Base-by-base conservation (phyloP, 306 rosid genomes). In the Amphicarpaea edgeworthii region DNA sequence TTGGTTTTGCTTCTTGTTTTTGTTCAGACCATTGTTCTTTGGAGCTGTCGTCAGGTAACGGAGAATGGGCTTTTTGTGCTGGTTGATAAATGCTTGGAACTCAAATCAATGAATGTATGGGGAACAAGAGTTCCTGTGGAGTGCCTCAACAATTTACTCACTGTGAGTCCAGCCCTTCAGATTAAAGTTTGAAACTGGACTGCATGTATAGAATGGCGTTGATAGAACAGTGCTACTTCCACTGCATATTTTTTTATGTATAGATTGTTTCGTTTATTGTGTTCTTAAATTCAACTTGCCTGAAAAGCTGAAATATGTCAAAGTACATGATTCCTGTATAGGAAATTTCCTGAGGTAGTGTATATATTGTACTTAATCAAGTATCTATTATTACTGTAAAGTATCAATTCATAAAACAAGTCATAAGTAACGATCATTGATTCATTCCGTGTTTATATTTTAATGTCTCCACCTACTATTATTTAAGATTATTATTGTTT, bases 31-130 rank as follows among this genome's bases (percentile, higher is more conserved):
- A 82, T 90, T 72, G 90, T 89, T 58, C 88, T 95, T 26, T 92
- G 99, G 97, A 90, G 99, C 80, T 92, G 99, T 78, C 93, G 88
- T 23, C 97, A 95, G 19, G 93, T 95, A 49, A 92, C 96, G 0
- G 91, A 88, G 88, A 79, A 40, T 1, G 99, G 99, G 12, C 97
- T 95, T 61, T 71, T 83, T 43, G 85, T 68, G 17, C 79, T 95
- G 5, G 96, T 92, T 61, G 89, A 83, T 68, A 86, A 88, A 75
- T 95, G 98, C 69, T 78, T 67, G 16, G 89, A 86, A 79, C 97
- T 95, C 26, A 90, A 89, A 75, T 88, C 93, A 11, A 86, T 92
- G 82, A 92, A 92, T 57, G 85, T 89, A 1, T 92, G 97, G 97
- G 99, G 97, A n/a, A 89, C 93, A 45, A 82, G 97, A 86, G 80